Conservation (phyloP, 441 rosid species). For the Hura crepitans region DNA sequence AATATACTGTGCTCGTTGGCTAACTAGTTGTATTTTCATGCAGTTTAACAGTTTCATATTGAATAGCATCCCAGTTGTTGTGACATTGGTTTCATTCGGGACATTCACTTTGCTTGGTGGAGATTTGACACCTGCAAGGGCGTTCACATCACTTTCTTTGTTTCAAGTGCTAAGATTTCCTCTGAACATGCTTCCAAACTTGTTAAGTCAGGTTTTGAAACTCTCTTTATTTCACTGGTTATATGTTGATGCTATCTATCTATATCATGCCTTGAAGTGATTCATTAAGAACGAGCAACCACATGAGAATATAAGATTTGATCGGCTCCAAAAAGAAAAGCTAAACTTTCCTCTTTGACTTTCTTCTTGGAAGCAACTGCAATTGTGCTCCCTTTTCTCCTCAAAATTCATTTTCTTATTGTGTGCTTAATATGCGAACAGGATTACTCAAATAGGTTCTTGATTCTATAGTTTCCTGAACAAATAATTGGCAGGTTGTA, state of each 20-base stretch:
- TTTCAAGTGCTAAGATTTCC: conserved; percentile 79
- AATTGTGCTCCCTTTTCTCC: background rate
- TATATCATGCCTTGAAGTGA: conserved; percentile 10
- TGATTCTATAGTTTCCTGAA: conserved; percentile 14
- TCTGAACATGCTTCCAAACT: conserved; percentile 77
- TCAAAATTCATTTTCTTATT: background rate
- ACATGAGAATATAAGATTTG: background rate
- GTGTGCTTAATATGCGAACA: background rate
- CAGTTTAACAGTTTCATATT: conserved; percentile 86
- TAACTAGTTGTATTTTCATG: conserved; percentile 33
- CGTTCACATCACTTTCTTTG: conserved; percentile 94
- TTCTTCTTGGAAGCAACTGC: background rate
- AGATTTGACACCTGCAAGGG: conserved; percentile 90
- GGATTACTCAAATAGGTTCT: conserved; percentile 9
- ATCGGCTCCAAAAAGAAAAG: background rate
- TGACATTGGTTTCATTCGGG: conserved; percentile 88
- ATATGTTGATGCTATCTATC: conserved; percentile 1
- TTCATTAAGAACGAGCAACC: background rate
- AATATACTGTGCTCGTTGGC: background rate
- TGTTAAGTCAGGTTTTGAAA: conserved; percentile 67
- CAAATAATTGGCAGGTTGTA: conserved; percentile 55
- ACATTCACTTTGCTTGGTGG: conserved; percentile 90
- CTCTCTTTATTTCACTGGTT: conserved; percentile 19
- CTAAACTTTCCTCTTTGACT: background rate
- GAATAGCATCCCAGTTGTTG: conserved; percentile 86